Evolutionary conservation across 257 asterid genomes (phyloP), one percentile per base, ranked within the genome.

Genomic region (Misopates orontium): DNA sequence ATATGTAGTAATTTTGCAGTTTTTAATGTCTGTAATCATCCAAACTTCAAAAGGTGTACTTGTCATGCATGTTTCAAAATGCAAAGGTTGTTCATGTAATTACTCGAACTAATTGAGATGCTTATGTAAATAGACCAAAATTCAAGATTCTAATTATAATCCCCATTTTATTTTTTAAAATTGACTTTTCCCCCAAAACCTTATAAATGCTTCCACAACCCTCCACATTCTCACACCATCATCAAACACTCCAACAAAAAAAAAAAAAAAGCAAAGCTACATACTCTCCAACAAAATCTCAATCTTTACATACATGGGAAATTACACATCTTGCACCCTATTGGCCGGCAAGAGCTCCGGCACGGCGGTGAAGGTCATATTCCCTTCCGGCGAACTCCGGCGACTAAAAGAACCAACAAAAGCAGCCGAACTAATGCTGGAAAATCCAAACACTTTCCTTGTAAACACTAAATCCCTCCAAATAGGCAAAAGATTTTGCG

Each of bases 401-500:
- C 75, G 70, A 20, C 14, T 82, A 3, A 20, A 49, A 47, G 78
- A 76, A 44, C 73, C 77, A 18, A 66, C 79, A 0, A 79, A 82
- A 40, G 88, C 91, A 8, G 91, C 91, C 17, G 88, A 84, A 52
- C 57, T 82, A 52, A 84, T 84, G 91, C 69, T 84, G 41, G 86
- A 84, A 42, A 47, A 71, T 1, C 90, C 96, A 0, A 87, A 84
- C 40, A 79, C 45, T 36, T 88, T 91, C 73, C 72, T 91, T n/a
- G 85, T 80, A 0, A 85, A 83, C 69, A 56, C 89, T 0, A 77
- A 64, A 21, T 85, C 94, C 1, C 86, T 91, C 32, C 87, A 79
- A 9, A 80, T 88, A 0, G 98, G 98, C 2, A 78, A 76, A n/a
- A 66, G 98, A 41, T 91, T 91, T 55, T 60, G 79, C 19, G 90